Evolutionary conservation across 2,329 filamentous ascomycete species (phyloP).

Genomic region (Fragosphaeria purpurea): DNA sequence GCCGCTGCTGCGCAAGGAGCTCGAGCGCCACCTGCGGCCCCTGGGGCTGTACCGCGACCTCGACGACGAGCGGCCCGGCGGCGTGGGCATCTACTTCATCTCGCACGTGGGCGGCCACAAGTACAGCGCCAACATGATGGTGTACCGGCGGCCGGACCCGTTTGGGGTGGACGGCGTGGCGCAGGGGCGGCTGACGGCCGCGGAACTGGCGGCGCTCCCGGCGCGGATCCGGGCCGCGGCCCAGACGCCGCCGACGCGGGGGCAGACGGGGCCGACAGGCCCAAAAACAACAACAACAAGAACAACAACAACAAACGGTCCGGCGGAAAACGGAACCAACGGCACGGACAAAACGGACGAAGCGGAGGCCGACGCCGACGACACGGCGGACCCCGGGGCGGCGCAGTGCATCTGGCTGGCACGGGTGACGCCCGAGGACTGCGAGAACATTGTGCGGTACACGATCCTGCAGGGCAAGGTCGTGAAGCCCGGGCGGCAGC

Average conservation of each 20-base stretch:
- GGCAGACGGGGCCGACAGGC: constrained; percentile 14
- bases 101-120: constrained; percentile 95
- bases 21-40: constrained; percentile 79
- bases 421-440: constrained; percentile 74
- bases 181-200: constrained; percentile 24
- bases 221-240: constrained; percentile 15
- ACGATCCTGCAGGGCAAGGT: constrained; percentile 91
- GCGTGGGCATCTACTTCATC: constrained; percentile 93
- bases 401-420: constrained; percentile 91
- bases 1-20: constrained; percentile 75
- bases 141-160: constrained; percentile 62
- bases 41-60: constrained; percentile 78
- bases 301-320: no score
- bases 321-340: constrained; percentile 11
- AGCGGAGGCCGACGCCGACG: background rate
- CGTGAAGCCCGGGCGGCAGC: constrained; percentile 75
- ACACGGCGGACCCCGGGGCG: constrained; percentile 41
- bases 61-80: constrained; percentile 79
- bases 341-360: constrained; percentile 26
- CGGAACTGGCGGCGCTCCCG: constrained; percentile 25
- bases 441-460: constrained; percentile 81
- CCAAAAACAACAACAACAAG: no score
- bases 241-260: constrained; percentile 16
- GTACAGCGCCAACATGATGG: constrained; percentile 87
- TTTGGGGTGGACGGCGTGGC: constrained; percentile 42